These are phyloP conservation scores for Vigna mungo DNA, from an alignment of 306 rosid genomes.

Conservation along the genomic window DNA sequence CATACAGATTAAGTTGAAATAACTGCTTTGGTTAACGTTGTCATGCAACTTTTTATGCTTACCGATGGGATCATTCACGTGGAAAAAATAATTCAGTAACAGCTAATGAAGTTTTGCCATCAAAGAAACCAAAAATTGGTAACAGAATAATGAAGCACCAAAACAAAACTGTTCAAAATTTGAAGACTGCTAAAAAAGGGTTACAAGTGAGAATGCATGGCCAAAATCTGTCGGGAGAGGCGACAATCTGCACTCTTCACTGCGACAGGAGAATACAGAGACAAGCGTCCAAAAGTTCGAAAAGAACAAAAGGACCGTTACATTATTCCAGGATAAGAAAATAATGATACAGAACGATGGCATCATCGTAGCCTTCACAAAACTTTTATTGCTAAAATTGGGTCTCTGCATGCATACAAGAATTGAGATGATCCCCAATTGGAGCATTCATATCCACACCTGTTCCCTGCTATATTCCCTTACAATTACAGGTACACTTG, in stretches of 20 bases:
- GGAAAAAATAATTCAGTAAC: too few relatives aligned
- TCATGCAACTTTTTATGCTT: too few relatives aligned
- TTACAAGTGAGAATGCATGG: conserved; percentile 37
- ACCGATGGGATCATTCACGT: too few relatives aligned
- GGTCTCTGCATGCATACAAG: conserved; percentile 42
- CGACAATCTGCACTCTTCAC: conserved; percentile 60
- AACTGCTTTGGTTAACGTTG: too few relatives aligned
- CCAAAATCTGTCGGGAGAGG: conserved; percentile 62
- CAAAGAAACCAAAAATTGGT: conserved; percentile 40
- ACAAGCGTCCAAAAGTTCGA: conserved; percentile 32
- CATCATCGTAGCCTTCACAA: conserved; percentile 47
- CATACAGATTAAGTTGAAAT: too few relatives aligned
- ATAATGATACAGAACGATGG: conserved; percentile 42
- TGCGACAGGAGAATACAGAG: conserved; percentile 44
- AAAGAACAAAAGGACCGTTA: conserved; percentile 40
- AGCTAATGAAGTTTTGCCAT: background rate
- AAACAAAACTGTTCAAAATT: conserved; percentile 42
- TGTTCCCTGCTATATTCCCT: conserved; percentile 68
- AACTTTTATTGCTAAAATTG: background rate
- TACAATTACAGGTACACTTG: conserved; percentile 71
- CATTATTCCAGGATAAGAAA: conserved; percentile 51
- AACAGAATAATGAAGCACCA: conserved; percentile 20
- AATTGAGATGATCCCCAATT: conserved; percentile 37
- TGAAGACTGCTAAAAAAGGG: conserved; percentile 15
- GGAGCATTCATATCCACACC: conserved; percentile 56